Evolutionary conservation across 495 filamentous ascomycete species (phyloP).

Genomic region (Podospora conica): DNA sequence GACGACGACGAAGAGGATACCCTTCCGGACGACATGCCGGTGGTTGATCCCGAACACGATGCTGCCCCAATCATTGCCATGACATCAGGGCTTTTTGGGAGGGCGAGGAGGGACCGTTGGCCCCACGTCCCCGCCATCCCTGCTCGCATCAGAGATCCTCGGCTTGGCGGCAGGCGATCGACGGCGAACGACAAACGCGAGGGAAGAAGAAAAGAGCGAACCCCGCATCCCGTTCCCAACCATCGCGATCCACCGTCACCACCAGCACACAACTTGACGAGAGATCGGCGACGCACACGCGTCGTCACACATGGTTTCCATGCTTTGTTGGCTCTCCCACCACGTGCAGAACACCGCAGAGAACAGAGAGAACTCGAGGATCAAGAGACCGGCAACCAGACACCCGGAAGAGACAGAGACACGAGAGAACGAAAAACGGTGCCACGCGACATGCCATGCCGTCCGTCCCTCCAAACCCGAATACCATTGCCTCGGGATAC

Average conservation of each 20-base stretch:
- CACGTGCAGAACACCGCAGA: background rate
- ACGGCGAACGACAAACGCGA: background rate
- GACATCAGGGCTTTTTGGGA: background rate
- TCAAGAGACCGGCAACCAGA: background rate
- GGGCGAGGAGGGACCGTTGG: background rate
- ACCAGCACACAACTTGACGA: no score
- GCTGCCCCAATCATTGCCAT: no score
- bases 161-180: constrained; percentile 11
- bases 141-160: constrained; percentile 4
- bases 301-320: background rate
- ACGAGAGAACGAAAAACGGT: background rate
- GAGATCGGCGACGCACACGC: background rate
- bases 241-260: background rate
- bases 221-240: background rate
- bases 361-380: background rate
- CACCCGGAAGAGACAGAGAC: background rate
- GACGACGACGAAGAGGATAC: background rate
- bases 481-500: background rate
- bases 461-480: background rate
- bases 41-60: background rate
- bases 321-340: background rate
- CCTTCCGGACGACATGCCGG: background rate
- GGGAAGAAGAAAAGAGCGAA: background rate
- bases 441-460: background rate
- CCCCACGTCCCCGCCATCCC: background rate